Evolutionary conservation across 257 asterid genomes (phyloP), one percentile per base, ranked within the genome.

Genomic region (Jaltomata sinuosa): DNA sequence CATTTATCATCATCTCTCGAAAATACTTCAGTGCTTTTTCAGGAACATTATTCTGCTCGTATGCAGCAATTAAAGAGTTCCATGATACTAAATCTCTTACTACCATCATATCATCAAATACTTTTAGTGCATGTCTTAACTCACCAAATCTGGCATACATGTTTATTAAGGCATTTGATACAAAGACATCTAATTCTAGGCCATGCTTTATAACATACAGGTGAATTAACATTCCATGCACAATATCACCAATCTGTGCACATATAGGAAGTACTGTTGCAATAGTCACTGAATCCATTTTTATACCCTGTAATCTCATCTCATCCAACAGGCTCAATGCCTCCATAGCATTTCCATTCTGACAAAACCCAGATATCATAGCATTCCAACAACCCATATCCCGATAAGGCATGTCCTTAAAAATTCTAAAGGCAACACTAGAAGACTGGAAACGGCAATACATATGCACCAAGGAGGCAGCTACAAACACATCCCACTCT

Each of bases 311-410:
- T 87, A 89, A 72, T 85, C 90, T 87, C 98, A 95, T 92, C 83
- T 89, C 91, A 83, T 89, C 89, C 82, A 94, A 87, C 45, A 95
- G 83, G 69, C 72, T 34, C 82, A 93, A 47, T 38, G 98, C 98
- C 86, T 90, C 94, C n/a, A 31, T 38, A 42, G 89, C 87, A 76
- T 89, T 87, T 55, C 96, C 98, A 67, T 89, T 89, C 79, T 91
- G 96, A 87, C 92, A 90, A 84, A 93, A 94, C 81, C 98, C 98
- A 85, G 98, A 93, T 85, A 94, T 94, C 85, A 93, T 87, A 83
- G 98, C 92, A 89, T 95, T 95, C 98, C 98, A 95, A 85, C 98
- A 95, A 72, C 97, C 97, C 85, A 87, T 89, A 89, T 95, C 98
- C 65, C 98, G 92, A 67, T 50, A 88, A 25, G 98, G 98, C 98